Evolutionary conservation across 2,329 filamentous ascomycete genomes (phyloP), one percentile per base, ranked within the genome.

Genomic region (Colletotrichum sp.): DNA sequence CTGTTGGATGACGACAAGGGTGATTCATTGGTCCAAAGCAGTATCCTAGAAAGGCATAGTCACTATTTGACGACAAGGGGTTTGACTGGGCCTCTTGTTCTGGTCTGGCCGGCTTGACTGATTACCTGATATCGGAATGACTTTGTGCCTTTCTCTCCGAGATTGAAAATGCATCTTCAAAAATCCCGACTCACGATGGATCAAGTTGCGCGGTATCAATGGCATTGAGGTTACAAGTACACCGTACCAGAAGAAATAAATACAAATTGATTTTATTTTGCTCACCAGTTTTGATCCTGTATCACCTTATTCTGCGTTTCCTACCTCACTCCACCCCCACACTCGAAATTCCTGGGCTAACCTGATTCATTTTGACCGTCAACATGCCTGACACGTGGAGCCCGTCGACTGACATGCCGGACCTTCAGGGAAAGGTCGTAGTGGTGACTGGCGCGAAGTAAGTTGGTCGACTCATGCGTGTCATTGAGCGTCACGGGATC

Each of bases 401-500:
- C 26, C 78, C 78, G 10, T 26, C 39, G 26, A 65, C 52, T 10
- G 72, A 79, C 8, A 79, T 80, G 70, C 80, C 80, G 3, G 71
- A 75, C 28, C 73, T 82, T 3, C 34, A 62, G 3, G 81, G 80
- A 16, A 82, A 80, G 34, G 77, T 82, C 3, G 80, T 69, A 10
- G 71, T 82, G 3, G 79, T 82, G 2, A 82, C 81, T 1, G 81
- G 81, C 9, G 79, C 75, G 30, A 82, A 78, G 81, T 82, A 69
- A 34, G 80, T 64, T 18, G 8, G 8, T 16, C 52, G n/a, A 26
- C 62, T 15, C 34, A 26, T 44, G 34, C 62, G 24, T 32, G 32
- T 36, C 30, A 24, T 16, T 16, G 30, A 64, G 24, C 21, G 8
- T 24, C 10, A 26, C 18, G 12, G 30, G 13, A 7, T 9, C 59